Percentiles rank a stretch among this genome's conserved stretches.
Conservation (phyloP, 2,329 filamentous ascomycete species). For the Ceratocystis papillata region DNA sequence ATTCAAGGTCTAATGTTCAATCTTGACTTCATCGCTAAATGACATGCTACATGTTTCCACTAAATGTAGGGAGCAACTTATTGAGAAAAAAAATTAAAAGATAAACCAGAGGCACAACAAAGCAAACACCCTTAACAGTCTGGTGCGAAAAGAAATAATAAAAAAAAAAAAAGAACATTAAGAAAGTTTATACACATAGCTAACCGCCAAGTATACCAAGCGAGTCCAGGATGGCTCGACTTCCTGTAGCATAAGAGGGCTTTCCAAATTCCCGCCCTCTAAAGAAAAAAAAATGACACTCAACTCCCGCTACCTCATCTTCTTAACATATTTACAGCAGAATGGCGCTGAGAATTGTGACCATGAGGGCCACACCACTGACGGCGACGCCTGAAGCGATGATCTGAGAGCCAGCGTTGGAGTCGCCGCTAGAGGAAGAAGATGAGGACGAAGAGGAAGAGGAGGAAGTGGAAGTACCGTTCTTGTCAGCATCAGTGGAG, state of each 20-base stretch:
- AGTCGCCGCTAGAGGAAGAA: conserved; percentile 25
- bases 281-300: conserved; percentile 17
- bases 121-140: background rate
- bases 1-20: too few species aligned
- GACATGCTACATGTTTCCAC: background rate
- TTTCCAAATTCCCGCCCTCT: background rate
- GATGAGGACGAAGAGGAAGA: conserved; percentile 26
- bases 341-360: conserved; percentile 35
- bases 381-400: conserved; percentile 30
- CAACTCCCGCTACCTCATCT: background rate
- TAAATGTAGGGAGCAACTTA: background rate
- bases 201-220: conserved; percentile 4
- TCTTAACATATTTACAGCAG: conserved; percentile 31
- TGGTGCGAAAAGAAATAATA: conserved; percentile 7
- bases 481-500: conserved; percentile 30
- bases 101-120: background rate
- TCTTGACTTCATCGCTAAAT: background rate
- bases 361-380: conserved; percentile 31
- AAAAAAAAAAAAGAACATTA: conserved; percentile 9
- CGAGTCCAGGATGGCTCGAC: background rate
- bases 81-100: conserved; percentile 1
- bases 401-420: conserved; percentile 30
- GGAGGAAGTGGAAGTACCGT: conserved; percentile 18
- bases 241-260: background rate
- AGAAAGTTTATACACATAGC: conserved; percentile 24